Base-by-base conservation (phyloP, 2,329 filamentous ascomycete species). In the Trichoderma brevicompactum region DNA sequence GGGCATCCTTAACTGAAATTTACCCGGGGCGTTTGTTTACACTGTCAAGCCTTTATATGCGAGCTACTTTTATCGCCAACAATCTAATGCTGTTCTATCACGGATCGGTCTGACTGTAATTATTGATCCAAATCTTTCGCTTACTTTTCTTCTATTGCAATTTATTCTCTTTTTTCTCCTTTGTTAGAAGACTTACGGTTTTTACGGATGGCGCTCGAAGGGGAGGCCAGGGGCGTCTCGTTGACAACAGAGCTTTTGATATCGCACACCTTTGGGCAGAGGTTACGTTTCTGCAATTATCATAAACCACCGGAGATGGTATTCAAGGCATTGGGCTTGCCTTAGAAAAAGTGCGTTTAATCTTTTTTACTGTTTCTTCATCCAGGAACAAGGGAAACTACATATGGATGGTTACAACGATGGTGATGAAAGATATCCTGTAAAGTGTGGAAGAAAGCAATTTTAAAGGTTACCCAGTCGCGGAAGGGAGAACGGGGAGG, bases 1-100 rank as follows among this genome's bases (percentile, higher is more conserved):
- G 88, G 85, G 83, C 64, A 86, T 90, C 68, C 78, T 90, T 69
- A 83, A 84, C 73, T 86, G 79, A 77, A 38, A 38, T 56, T 41
- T 41, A 40, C 23, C 7, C 9, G 54, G 34, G 44, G 53, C 48
- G 54, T 65, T 53, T 46, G 23, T 44, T 62, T 55, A 54, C 15
- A 23, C 19, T 54, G 50, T 34, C 48, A 49, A 49, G 54, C 43
- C 36, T 64, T 61, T 32, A 28, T 52, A 23, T 34, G 46, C 38
- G 46, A 53, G 32, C 12, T 36, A 28, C 12, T 36, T 46, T 58
- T 7, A 32, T 40, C 41, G 43, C 46, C 54, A 65, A 49, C 60
- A 48, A 55, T 60, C 48, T 60, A 62, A 60, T 60, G 50, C 41
- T 60, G 46, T 54, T 38, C 64, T 34, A 54, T 12, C 32, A 58